phyloP scores from a whole-genome alignment of 1,284 basidiomycete species.

The Ceraceosorus guamensis region DNA sequence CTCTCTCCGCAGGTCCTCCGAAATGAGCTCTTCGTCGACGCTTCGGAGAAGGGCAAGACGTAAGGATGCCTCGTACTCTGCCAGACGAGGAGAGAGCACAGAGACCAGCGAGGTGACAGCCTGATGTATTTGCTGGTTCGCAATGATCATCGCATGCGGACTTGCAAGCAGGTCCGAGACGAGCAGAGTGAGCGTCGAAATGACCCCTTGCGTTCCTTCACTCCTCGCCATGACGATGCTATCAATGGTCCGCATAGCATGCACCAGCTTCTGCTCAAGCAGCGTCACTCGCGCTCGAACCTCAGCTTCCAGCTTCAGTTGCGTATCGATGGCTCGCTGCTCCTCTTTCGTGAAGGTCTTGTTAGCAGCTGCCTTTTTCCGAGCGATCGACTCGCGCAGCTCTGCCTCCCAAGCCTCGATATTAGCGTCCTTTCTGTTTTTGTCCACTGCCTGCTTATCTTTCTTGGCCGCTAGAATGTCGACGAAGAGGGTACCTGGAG shows the following conservation, averaged over 20 bases:
- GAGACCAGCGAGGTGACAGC: conserved; percentile 25
- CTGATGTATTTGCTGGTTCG: conserved; percentile 16
- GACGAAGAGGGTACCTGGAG: conserved; percentile 28
- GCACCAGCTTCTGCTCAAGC: conserved; percentile 17
- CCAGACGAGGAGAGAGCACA: conserved; percentile 30
- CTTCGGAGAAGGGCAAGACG: conserved; percentile 30
- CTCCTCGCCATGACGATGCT: conserved; percentile 26
- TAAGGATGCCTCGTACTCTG: conserved; percentile 27
- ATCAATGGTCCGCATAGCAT: conserved; percentile 25
- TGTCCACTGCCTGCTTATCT: conserved; percentile 12
- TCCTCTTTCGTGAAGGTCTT: conserved; percentile 41
- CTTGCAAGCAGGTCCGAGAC: conserved; percentile 12
- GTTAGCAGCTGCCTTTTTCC: conserved; percentile 40
- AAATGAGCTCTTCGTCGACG: conserved; percentile 30
- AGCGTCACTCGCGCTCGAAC: conserved; percentile 29
- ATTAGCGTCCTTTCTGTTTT: conserved; percentile 32
- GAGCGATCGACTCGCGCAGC: conserved; percentile 41
- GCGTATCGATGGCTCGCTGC: conserved; percentile 36
- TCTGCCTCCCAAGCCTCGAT: conserved; percentile 47
- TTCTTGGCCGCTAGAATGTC: conserved; percentile 36
- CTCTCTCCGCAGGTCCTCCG: conserved; percentile 33
- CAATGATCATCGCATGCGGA: conserved; percentile 1
- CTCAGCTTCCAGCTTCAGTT: conserved; percentile 33
- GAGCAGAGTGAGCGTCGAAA: conserved; percentile 24
- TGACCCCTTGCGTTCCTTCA: conserved; percentile 27